Evolutionary conservation across 2,329 filamentous ascomycete species (phyloP).

Genomic region (Alternaria alternata): DNA sequence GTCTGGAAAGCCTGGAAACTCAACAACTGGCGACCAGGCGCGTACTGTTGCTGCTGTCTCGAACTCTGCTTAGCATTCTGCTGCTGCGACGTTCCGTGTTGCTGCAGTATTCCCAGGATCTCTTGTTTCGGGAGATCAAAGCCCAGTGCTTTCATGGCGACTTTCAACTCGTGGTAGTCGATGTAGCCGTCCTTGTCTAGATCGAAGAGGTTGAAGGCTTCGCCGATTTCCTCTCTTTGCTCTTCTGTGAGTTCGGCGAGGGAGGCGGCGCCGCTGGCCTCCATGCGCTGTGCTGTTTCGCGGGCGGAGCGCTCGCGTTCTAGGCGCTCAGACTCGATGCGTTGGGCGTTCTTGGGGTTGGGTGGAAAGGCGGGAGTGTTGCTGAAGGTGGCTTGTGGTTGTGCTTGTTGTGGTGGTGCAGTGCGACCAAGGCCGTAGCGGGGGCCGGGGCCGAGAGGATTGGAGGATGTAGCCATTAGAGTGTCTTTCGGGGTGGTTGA

Average conservation of each 20-base stretch:
- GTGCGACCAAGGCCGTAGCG: conserved; percentile 60
- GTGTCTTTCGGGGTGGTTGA: conserved; percentile 6
- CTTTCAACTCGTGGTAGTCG: conserved; percentile 98
- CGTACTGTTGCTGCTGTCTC: conserved; percentile 25
- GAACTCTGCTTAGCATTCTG: conserved; percentile 1
- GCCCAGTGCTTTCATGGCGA: conserved; percentile 92
- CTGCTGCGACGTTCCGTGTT: conserved; percentile 66
- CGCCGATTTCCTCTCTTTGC: conserved; percentile 90
- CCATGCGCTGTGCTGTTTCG: conserved; percentile 46
- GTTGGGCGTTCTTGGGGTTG: conserved; percentile 53
- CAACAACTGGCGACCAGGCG: conserved; percentile 69
- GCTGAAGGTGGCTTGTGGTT: conserved; percentile 38
- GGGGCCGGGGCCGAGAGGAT: conserved; percentile 63
- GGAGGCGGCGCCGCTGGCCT: conserved; percentile 57
- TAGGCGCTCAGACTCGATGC: conserved; percentile 51
- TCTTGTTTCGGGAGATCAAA: conserved; percentile 90
- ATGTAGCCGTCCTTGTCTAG: conserved; percentile 93
- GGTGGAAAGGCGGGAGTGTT: conserved; percentile 50
- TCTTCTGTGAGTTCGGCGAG: conserved; percentile 77
- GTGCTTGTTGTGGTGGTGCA: conserved; percentile 19
- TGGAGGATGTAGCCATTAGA: conserved; percentile 61
- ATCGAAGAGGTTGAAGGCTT: conserved; percentile 97
- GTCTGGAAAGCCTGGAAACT: conserved; percentile 76
- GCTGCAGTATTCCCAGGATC: conserved; percentile 80
- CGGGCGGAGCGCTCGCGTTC: conserved; percentile 55